phyloP scores from a whole-genome alignment of 495 filamentous ascomycete species.

The Corynascus novoguineensis region DNA sequence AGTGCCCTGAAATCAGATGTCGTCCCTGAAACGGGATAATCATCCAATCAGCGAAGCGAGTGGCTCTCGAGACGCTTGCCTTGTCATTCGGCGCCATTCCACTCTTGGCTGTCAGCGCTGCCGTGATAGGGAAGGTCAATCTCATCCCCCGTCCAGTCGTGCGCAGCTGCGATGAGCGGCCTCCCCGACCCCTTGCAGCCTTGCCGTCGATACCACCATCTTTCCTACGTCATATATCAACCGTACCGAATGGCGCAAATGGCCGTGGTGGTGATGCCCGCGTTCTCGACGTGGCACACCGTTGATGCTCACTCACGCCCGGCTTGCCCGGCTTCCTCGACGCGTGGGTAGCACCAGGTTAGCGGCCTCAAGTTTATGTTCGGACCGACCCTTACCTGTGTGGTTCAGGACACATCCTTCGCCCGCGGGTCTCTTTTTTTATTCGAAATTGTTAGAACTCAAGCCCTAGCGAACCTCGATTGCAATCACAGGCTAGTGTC shows the following conservation, averaged over 20 bases:
- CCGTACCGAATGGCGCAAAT: background rate
- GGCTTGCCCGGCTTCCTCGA: background rate
- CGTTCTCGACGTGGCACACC: background rate
- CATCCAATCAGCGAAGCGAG: conserved; percentile 13
- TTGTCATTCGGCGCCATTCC: conserved; percentile 8
- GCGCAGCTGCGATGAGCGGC: conserved; percentile 27
- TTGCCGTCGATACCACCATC: conserved; percentile 7
- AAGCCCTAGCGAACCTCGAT: background rate
- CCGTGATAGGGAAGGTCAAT: conserved; percentile 19
- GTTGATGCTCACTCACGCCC: background rate
- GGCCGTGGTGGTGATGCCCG: background rate
- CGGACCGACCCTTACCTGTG: too few relatives aligned
- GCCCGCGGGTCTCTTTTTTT: too few relatives aligned
- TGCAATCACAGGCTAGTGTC: background rate
- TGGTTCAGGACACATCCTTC: too few relatives aligned
- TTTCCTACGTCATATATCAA: conserved; percentile 8
- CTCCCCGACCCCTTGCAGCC: conserved; percentile 18
- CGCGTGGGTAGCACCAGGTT: background rate
- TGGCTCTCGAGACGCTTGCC: background rate
- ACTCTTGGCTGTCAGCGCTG: conserved; percentile 6
- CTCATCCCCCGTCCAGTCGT: conserved; percentile 10
- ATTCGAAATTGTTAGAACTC: too few relatives aligned
- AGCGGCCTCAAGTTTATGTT: background rate
- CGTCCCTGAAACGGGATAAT: background rate
- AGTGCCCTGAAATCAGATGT: conserved; percentile 11